Base-by-base conservation (phyloP, 768 basidiomycete genomes). In the Boletus rufocinnamomeus region DNA sequence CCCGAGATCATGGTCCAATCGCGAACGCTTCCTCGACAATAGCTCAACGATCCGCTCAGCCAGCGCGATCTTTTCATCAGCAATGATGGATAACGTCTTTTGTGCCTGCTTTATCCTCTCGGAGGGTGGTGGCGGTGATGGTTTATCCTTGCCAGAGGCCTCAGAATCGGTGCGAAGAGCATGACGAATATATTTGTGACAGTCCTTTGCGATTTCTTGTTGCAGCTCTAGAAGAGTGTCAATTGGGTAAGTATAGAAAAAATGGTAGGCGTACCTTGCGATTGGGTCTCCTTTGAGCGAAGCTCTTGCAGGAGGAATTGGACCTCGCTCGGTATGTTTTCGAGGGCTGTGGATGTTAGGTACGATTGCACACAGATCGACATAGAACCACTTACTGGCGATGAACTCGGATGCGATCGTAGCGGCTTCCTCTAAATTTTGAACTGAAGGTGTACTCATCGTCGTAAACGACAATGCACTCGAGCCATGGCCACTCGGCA, bases 291-390 rank as follows among this genome's bases (percentile, higher is more conserved):
- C 59, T 76, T 80, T 52, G 75, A 66, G 38, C 76, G 75, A 35
- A 82, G 81, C 60, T 82, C 81, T 17, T 77, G 74, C n/a, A 82
- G 72, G 19, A 82, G 71, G 59, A 75, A 76, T 27, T 79, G 77
- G 10, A 82, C 72, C 65, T 82, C 81, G 34, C 74, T 76, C 1
- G 81, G 81, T 57, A 82, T 69, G 60, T 82, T 82, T 56, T 82
- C 81, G 21, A 82, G 74, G 52, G 79, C 81, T 82, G 61, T 19
- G 30, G 21, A 32, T 14, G 14, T 27, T 50, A 41, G 43, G 19
- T 25, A 30, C 11, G 34, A 40, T 32, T 19, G n/a, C 11, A 46
- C 28, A 38, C 6, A n/a, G 4, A 35, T 41, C 3, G 11, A 37
- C 2, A 8, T 6, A 17, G n/a, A 13, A 41, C 3, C 4, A 68